Conservation (phyloP, 2,329 filamentous ascomycete genomes). For the Colletotrichum camelliae region DNA sequence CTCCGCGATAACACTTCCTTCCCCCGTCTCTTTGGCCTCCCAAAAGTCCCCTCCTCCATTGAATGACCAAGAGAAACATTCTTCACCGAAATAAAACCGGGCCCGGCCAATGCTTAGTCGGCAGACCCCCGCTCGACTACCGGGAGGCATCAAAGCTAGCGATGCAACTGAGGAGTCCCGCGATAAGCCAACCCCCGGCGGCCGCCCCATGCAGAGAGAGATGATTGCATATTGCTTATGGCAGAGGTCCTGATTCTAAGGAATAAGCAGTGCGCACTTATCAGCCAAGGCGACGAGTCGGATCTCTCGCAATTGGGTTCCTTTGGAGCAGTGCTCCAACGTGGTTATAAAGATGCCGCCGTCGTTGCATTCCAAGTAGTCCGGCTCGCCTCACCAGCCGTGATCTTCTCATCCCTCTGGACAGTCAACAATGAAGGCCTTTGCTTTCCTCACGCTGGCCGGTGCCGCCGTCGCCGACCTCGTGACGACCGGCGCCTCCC, state of each 20-base stretch:
- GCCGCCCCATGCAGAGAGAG: not conserved
- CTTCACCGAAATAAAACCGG: not conserved
- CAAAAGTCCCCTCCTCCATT: not conserved
- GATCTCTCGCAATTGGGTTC: not conserved
- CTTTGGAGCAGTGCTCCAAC: not conserved
- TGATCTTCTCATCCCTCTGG: not conserved
- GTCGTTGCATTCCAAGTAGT: not conserved
- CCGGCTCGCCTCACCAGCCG: not conserved
- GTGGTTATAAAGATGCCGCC: not conserved
- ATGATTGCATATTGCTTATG: constrained; percentile 4
- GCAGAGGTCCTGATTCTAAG: not conserved
- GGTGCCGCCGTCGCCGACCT: constrained; percentile 27
- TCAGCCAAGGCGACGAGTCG: not conserved
- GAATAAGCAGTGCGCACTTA: not conserved
- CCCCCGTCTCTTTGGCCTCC: not conserved
- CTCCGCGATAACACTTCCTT: not conserved
- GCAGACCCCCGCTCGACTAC: not conserved
- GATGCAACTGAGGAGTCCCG: not conserved
- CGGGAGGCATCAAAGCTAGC: not conserved
- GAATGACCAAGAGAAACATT: not conserved
- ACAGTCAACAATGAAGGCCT: constrained; percentile 4
- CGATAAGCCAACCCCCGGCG: not conserved
- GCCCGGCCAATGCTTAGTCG: not conserved
- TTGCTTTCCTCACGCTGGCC: constrained; percentile 16
- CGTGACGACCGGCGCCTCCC: constrained; percentile 33